Conservation (phyloP, 768 basidiomycete genomes). For the Gyrodon lividus region DNA sequence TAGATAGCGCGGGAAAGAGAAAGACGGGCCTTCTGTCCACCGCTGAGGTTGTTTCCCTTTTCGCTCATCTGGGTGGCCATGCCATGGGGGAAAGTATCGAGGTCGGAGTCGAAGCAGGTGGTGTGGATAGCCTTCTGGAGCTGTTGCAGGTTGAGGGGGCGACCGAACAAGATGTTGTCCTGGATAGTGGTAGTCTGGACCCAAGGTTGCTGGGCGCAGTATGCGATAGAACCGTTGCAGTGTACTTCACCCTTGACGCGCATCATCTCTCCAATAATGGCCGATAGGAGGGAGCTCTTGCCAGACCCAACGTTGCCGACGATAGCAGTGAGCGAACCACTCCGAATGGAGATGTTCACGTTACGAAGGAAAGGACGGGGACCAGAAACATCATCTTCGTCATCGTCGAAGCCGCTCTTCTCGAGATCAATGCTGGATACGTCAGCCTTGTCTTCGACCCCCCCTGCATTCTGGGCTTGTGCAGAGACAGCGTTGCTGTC, state of each 20-base stretch:
- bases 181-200: constrained; percentile 31
- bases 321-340: constrained; percentile 26
- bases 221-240: constrained; percentile 27
- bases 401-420: background rate
- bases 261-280: constrained; percentile 31
- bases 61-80: constrained; percentile 46
- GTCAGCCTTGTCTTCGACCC: constrained; percentile 7
- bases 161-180: constrained; percentile 32
- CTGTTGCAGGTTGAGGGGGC: constrained; percentile 24
- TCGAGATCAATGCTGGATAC: constrained; percentile 7
- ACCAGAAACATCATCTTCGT: constrained; percentile 3
- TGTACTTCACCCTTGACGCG: constrained; percentile 24
- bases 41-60: constrained; percentile 43
- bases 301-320: constrained; percentile 29
- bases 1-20: constrained; percentile 47
- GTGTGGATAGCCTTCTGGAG: constrained; percentile 28
- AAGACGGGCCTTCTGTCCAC: constrained; percentile 51
- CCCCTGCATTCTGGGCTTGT: background rate
- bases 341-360: constrained; percentile 19
- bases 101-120: constrained; percentile 29
- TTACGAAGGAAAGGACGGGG: constrained; percentile 19
- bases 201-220: constrained; percentile 35
- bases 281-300: constrained; percentile 30
- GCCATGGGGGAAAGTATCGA: constrained; percentile 28
- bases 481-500: background rate